phyloP scores from a whole-genome alignment of 306 rosid species.

The Rosa rugosa region DNA sequence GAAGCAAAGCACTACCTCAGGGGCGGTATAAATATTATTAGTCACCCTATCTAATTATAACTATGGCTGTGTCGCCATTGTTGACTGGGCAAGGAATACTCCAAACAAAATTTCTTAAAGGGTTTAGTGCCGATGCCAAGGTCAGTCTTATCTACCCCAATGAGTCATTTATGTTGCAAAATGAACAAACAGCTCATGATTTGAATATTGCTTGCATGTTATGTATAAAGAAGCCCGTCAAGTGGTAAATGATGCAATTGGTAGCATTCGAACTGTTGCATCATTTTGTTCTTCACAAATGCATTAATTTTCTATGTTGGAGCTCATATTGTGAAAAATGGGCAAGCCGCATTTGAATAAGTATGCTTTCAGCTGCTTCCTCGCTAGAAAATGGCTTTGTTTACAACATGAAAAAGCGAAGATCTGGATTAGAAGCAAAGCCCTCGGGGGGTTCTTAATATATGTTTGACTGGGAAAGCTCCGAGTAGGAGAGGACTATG shows the following conservation, averaged over 20 bases:
- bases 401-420: too few relatives aligned
- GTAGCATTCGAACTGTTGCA: conserved; percentile 88
- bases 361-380: conserved; percentile 37
- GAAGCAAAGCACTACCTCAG: background rate
- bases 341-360: conserved; percentile 60
- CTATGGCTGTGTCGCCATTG: conserved; percentile 62
- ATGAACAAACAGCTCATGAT: background rate
- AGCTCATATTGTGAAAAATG: conserved; percentile 57
- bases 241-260: conserved; percentile 87
- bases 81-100: too few relatives aligned
- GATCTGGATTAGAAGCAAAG: too few relatives aligned
- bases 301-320: conserved; percentile 80
- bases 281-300: conserved; percentile 83
- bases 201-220: conserved; percentile 35
- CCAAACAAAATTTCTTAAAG: too few relatives aligned
- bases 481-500: background rate
- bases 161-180: background rate
- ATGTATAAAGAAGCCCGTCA: conserved; percentile 97
- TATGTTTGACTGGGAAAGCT: background rate
- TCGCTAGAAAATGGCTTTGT: background rate
- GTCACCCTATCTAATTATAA: conserved; percentile 3
- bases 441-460: too few relatives aligned
- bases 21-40: background rate
- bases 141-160: conserved; percentile 31
- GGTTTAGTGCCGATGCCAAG: conserved; percentile 83